phyloP scores from a whole-genome alignment of 2,329 filamentous ascomycete species.

The Xylariaceae sp. region DNA sequence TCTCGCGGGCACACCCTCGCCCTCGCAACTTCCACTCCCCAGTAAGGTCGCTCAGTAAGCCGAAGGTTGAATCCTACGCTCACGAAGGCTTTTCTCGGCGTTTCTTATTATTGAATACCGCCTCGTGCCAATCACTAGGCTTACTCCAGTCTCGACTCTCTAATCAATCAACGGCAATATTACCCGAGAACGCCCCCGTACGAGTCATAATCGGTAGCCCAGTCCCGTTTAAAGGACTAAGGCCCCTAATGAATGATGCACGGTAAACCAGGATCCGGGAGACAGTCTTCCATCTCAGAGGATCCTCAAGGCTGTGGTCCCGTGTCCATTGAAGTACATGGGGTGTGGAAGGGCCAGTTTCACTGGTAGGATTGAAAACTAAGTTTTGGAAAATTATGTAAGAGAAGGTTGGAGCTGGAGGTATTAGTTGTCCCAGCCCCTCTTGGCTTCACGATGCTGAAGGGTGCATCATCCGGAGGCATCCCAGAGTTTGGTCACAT shows the following conservation, averaged over 20 bases:
- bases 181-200: not conserved
- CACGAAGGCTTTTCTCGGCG: conserved; percentile 4
- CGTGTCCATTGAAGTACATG: too few species aligned
- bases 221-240: too few species aligned
- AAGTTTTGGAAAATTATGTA: not conserved
- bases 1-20: not conserved
- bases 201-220: too few species aligned
- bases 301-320: too few species aligned
- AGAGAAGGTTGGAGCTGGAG: not conserved
- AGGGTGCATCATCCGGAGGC: not conserved
- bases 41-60: not conserved
- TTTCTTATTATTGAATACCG: conserved; percentile 1
- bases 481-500: not conserved
- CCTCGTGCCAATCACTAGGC: not conserved
- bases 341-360: too few species aligned
- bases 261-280: too few species aligned
- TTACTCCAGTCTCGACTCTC: not conserved
- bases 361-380: not conserved
- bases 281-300: too few species aligned
- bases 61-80: not conserved
- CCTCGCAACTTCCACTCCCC: not conserved
- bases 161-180: not conserved
- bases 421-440: not conserved
- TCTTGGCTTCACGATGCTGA: conserved; percentile 6
- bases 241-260: too few species aligned